phyloP scores from a whole-genome alignment of 164 flowering plant genomes.

The Vitis rotundifolia region DNA sequence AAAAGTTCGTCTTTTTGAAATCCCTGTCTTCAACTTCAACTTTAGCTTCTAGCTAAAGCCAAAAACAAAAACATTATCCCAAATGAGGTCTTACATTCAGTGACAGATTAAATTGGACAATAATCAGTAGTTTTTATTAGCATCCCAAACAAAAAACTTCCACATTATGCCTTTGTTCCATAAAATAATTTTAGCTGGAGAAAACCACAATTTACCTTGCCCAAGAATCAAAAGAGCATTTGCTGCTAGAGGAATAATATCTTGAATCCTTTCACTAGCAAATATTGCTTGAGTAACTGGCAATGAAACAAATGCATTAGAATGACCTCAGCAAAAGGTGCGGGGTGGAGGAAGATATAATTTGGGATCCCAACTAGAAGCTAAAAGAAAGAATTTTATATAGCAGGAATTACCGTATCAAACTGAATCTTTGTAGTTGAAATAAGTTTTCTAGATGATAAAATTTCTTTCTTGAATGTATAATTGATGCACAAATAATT shows the following conservation, averaged over 20 bases:
- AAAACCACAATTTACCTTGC: slow-evolving; percentile 53
- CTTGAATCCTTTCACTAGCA: slow-evolving; percentile 73
- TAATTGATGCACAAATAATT: neutral
- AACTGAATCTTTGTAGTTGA: neutral
- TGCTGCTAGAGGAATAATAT: slow-evolving; percentile 48
- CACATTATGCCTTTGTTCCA: too few species aligned
- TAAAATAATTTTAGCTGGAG: neutral
- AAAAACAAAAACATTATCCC: too few species aligned
- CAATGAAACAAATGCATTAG: neutral
- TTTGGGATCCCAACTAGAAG: too few species aligned
- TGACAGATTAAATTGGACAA: too few species aligned
- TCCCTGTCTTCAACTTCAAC: too few species aligned
- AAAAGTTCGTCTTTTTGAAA: too few species aligned
- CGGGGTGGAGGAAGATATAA: neutral
- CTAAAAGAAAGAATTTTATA: too few species aligned
- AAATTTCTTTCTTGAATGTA: neutral
- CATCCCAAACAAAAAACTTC: too few species aligned
- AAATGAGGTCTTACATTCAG: too few species aligned
- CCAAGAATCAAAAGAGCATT: slow-evolving; percentile 69
- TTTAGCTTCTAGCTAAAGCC: too few species aligned
- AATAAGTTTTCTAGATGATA: neutral
- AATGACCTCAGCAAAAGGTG: neutral
- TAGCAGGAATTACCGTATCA: too few species aligned
- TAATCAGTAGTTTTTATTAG: too few species aligned
- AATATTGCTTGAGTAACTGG: slow-evolving; percentile 67